Evolutionary conservation across 75 land plant species (phyloP).

Genomic region (Picea sitchensis): DNA sequence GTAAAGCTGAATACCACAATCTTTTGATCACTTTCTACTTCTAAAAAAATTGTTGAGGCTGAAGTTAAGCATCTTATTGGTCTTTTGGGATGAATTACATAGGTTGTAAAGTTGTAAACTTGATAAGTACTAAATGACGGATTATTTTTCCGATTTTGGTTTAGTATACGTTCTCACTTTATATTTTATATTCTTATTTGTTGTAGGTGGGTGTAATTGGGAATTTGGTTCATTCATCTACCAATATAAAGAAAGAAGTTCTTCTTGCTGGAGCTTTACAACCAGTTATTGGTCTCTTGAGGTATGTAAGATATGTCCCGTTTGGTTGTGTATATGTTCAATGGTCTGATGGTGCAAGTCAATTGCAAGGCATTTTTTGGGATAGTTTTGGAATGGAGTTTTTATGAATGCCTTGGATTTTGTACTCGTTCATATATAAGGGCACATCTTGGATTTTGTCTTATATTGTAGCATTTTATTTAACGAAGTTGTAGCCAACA

Average conservation of each 20-base stretch:
- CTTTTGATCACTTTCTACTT: too few relatives aligned
- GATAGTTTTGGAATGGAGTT: background rate
- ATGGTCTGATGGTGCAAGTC: background rate
- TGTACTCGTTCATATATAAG: too few relatives aligned
- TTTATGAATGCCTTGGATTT: background rate
- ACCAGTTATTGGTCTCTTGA: constrained; percentile 91
- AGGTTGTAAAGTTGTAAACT: too few relatives aligned
- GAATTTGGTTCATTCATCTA: constrained; percentile 96
- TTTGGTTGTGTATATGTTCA: background rate
- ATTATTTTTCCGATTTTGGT: background rate
- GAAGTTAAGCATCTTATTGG: too few relatives aligned
- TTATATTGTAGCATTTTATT: too few relatives aligned
- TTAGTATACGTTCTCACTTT: background rate
- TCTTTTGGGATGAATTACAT: too few relatives aligned
- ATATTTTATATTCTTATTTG: background rate
- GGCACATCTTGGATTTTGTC: too few relatives aligned
- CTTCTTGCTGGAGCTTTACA: constrained; percentile 95
- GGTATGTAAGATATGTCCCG: constrained; percentile 31
- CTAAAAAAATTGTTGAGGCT: too few relatives aligned
- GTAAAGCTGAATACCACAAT: too few relatives aligned
- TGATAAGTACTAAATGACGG: too few relatives aligned
- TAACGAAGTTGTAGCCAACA: too few relatives aligned
- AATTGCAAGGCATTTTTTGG: background rate
- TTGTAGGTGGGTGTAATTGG: constrained; percentile 96
- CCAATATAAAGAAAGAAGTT: constrained; percentile 90